Evolutionary conservation across 2,329 filamentous ascomycete species (phyloP).

Genomic region (Stachybotrys chartarum): DNA sequence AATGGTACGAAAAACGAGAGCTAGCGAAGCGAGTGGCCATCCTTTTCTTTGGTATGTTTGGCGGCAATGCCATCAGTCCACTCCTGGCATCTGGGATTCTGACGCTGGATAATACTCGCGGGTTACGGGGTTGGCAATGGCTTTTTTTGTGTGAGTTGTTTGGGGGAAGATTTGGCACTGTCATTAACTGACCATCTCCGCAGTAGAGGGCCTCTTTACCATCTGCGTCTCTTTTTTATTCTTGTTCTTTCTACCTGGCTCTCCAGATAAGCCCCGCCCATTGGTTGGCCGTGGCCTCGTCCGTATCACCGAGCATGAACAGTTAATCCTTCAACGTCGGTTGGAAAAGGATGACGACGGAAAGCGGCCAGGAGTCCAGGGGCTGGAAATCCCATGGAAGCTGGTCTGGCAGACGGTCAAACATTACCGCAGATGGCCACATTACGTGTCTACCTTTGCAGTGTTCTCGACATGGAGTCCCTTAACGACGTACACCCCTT

Average conservation of each 20-base stretch:
- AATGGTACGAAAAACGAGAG: slow-evolving; percentile 40
- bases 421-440: slow-evolving; percentile 38
- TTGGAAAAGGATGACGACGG: slow-evolving; percentile 24
- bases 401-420: slow-evolving; percentile 35
- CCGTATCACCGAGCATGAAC: slow-evolving; percentile 24
- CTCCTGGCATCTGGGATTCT: slow-evolving; percentile 41
- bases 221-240: slow-evolving; percentile 30
- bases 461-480: slow-evolving; percentile 47
- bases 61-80: slow-evolving; percentile 40
- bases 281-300: slow-evolving; percentile 30
- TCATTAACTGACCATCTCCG: not conserved
- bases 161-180: too few relatives aligned
- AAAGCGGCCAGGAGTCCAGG: slow-evolving; percentile 23
- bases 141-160: slow-evolving; percentile 34
- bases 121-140: slow-evolving; percentile 42
- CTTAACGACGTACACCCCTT: slow-evolving; percentile 43
- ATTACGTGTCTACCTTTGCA: slow-evolving; percentile 39
- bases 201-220: slow-evolving; percentile 38
- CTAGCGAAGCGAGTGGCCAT: slow-evolving; percentile 38
- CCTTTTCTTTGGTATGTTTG: slow-evolving; percentile 48
- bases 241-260: slow-evolving; percentile 34
- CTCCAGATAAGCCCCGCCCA: slow-evolving; percentile 30
- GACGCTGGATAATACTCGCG: slow-evolving; percentile 30
- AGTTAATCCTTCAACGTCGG: slow-evolving; percentile 22
- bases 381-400: slow-evolving; percentile 25